Percentiles rank a stretch among this genome's conserved stretches.
These are phyloP conservation scores for Penicillium coprophilum DNA, from an alignment of 495 filamentous ascomycete genomes.

Conservation along the genomic window DNA sequence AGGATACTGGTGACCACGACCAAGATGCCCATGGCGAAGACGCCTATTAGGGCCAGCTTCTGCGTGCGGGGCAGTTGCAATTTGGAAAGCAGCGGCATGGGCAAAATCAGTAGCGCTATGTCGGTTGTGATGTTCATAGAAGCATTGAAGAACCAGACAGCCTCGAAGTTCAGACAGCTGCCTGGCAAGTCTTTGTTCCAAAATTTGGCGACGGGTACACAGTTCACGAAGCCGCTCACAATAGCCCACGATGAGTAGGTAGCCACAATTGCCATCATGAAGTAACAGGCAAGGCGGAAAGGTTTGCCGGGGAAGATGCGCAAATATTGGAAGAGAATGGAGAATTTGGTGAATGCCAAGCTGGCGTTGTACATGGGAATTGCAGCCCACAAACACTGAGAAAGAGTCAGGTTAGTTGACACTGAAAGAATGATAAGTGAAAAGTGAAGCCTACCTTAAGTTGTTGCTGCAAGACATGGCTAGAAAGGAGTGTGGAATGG, in stretches of 20 bases:
- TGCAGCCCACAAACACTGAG: slow-evolving; percentile 38
- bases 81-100: slow-evolving; percentile 54
- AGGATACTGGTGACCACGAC: slow-evolving; percentile 39
- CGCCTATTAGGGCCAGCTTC: slow-evolving; percentile 50
- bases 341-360: slow-evolving; percentile 44
- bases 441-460: slow-evolving; percentile 28
- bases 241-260: slow-evolving; percentile 41
- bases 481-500: slow-evolving; percentile 24
- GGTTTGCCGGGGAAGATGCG: slow-evolving; percentile 42
- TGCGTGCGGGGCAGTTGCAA: slow-evolving; percentile 51
- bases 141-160: slow-evolving; percentile 53
- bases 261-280: slow-evolving; percentile 37
- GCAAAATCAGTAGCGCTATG: slow-evolving; percentile 53
- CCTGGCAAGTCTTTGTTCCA: slow-evolving; percentile 53
- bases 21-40: slow-evolving; percentile 58
- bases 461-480: slow-evolving; percentile 25
- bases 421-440: not conserved
- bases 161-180: slow-evolving; percentile 50
- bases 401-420: not conserved
- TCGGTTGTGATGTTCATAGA: slow-evolving; percentile 56
- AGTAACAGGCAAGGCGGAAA: slow-evolving; percentile 36
- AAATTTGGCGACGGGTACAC: slow-evolving; percentile 52
- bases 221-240: slow-evolving; percentile 50
- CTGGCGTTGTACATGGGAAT: slow-evolving; percentile 47
- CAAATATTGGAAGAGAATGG: slow-evolving; percentile 51